Percentiles rank a stretch among this genome's conserved stretches.
phyloP scores from a whole-genome alignment of 192 early-diverging fungal species.

The Mortierella claussenii region DNA sequence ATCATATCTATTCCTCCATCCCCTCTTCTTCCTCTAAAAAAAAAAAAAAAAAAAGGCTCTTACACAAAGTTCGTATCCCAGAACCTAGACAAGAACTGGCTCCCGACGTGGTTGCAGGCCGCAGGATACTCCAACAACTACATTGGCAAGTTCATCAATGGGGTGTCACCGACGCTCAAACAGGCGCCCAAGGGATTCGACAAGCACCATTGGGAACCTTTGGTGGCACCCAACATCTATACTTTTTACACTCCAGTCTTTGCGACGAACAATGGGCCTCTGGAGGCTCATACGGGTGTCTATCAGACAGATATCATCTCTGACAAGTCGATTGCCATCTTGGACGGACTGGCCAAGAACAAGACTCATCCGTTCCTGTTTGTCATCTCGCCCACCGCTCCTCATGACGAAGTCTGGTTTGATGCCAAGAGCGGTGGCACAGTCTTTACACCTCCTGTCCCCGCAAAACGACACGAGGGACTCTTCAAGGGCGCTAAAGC shows the following conservation, averaged over 20 bases:
- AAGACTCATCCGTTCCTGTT: conserved; percentile 57
- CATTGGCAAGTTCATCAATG: conserved; percentile 78
- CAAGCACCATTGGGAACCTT: conserved; percentile 47
- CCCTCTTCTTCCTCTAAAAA: not conserved
- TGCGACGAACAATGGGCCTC: conserved; percentile 63
- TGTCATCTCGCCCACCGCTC: conserved; percentile 68
- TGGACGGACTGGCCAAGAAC: conserved; percentile 54
- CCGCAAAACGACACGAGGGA: conserved; percentile 67
- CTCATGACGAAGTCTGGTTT: conserved; percentile 65
- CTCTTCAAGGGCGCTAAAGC: conserved; percentile 65
- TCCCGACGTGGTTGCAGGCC: conserved; percentile 40
- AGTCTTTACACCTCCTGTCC: conserved; percentile 61
- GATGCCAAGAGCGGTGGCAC: conserved; percentile 9
- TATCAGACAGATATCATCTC: conserved; percentile 69
- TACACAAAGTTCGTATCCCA: conserved; percentile 50
- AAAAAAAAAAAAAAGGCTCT: conserved; percentile 21
- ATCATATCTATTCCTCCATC: too few species aligned
- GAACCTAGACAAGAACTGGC: conserved; percentile 41
- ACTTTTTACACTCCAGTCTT: conserved; percentile 67
- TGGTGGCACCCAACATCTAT: conserved; percentile 69
- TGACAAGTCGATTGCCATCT: conserved; percentile 58
- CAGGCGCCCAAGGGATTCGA: conserved; percentile 57
- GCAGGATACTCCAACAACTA: conserved; percentile 72
- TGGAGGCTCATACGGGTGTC: conserved; percentile 55
- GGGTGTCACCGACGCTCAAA: conserved; percentile 41